Percentiles rank a stretch among this genome's conserved stretches.
These are phyloP conservation scores for Fonsecaea multimorphosa DNA, from an alignment of 2,329 filamentous ascomycete species.

Conservation along the genomic window DNA sequence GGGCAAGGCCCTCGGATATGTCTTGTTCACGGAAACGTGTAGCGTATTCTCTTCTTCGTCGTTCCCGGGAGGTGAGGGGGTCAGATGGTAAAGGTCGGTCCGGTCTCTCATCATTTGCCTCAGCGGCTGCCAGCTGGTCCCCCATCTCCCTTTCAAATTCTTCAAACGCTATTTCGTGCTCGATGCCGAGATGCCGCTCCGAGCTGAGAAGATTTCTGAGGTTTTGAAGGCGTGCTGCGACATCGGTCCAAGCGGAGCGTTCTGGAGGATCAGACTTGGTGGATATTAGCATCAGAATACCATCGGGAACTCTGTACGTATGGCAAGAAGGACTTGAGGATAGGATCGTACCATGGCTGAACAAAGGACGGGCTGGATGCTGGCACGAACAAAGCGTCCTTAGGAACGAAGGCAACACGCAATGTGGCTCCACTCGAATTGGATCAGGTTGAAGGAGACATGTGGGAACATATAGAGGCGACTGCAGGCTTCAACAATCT, in stretches of 20 bases:
- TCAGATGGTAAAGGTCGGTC: neutral
- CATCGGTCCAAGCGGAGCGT: constrained; percentile 35
- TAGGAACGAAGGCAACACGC: neutral
- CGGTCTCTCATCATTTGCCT: constrained; percentile 43
- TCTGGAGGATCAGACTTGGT: constrained; percentile 46
- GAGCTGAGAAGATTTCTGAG: constrained; percentile 49
- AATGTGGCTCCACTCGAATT: neutral
- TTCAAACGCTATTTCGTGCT: constrained; percentile 47
- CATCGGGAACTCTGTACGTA: constrained; percentile 15
- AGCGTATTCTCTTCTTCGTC: constrained; percentile 33
- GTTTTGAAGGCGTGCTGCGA: constrained; percentile 44
- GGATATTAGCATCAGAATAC: constrained; percentile 15
- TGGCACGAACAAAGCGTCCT: neutral
- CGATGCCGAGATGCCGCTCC: constrained; percentile 44
- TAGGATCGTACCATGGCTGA: constrained; percentile 38
- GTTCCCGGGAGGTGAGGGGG: constrained; percentile 20
- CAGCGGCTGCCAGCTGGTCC: constrained; percentile 44
- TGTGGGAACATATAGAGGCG: neutral
- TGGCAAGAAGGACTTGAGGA: constrained; percentile 36
- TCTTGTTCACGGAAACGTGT: constrained; percentile 29
- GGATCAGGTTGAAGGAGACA: neutral
- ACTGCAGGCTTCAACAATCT: neutral
- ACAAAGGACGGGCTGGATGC: constrained; percentile 12
- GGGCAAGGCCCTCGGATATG: constrained; percentile 20
- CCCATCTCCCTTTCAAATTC: constrained; percentile 50